A percentile compares a stretch with the other conserved stretches of the same genome.
phyloP scores from a whole-genome alignment of 257 asterid species.

The Eustoma russellianum region DNA sequence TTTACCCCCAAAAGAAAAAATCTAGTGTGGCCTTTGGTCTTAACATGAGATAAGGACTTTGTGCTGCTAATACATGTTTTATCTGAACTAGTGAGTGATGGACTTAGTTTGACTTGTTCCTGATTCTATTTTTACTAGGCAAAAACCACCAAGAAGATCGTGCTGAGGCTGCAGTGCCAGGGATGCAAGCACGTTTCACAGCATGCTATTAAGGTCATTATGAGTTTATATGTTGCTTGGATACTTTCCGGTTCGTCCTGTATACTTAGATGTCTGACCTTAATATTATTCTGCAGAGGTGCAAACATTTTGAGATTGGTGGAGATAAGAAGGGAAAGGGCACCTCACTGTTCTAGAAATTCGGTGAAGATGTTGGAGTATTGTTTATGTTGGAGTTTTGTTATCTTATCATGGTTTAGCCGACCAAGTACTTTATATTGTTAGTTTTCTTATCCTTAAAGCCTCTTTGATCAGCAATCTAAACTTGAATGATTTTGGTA shows the following conservation, averaged over 20 bases:
- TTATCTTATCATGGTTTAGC: neutral
- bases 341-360: constrained; percentile 10
- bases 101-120: neutral
- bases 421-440: too few species aligned
- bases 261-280: neutral
- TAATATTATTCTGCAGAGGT: constrained; percentile 10
- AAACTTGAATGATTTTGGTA: too few species aligned
- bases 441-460: too few species aligned
- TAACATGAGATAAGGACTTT: too few species aligned
- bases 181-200: constrained; percentile 65
- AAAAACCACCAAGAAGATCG: constrained; percentile 70
- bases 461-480: too few species aligned
- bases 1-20: too few species aligned
- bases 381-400: neutral
- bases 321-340: constrained; percentile 21
- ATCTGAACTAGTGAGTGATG: too few species aligned
- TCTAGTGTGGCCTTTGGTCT: too few species aligned
- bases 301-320: constrained; percentile 20
- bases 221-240: neutral
- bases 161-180: constrained; percentile 63
- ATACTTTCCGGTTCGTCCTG: too few species aligned
- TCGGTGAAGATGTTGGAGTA: neutral
- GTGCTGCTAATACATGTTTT: too few species aligned
- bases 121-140: constrained; percentile 26
- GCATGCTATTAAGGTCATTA: constrained; percentile 54